Conservation (phyloP, 164 flowering plant genomes). For the Cinnamomum micranthum region DNA sequence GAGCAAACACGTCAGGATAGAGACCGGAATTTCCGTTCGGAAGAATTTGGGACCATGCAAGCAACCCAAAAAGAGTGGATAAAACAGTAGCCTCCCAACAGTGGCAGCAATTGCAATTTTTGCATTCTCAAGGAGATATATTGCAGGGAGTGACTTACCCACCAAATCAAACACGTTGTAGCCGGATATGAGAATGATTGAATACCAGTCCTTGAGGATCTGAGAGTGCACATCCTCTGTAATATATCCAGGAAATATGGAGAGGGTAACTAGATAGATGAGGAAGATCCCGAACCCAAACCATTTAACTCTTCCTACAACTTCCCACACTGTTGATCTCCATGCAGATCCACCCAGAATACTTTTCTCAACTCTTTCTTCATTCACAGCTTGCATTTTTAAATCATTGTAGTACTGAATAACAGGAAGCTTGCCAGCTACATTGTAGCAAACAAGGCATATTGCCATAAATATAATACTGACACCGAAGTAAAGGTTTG, state of each 20-base stretch:
- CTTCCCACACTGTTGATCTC: constrained; percentile 57
- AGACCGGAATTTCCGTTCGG: constrained; percentile 80
- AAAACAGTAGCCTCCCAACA: constrained; percentile 60
- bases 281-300: constrained; percentile 57
- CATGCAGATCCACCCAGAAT: constrained; percentile 34
- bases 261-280: constrained; percentile 65
- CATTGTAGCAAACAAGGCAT: constrained; percentile 69
- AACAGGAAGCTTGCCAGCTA: constrained; percentile 71
- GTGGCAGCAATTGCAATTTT: constrained; percentile 65
- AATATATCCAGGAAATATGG: constrained; percentile 88
- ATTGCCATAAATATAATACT: constrained; percentile 66
- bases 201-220: constrained; percentile 80
- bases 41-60: constrained; percentile 87
- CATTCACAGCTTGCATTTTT: constrained; percentile 50
- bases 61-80: constrained; percentile 76
- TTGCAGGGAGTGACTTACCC: constrained; percentile 74
- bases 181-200: constrained; percentile 68
- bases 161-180: constrained; percentile 85
- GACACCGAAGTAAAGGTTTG: constrained; percentile 77
- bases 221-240: constrained; percentile 89
- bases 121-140: constrained; percentile 54
- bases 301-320: constrained; percentile 69
- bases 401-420: constrained; percentile 67
- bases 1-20: constrained; percentile 70
- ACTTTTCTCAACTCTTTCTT: constrained; percentile 55